A percentile compares a stretch with the other conserved stretches of the same genome.
Conservation (phyloP, 768 basidiomycete species). For the Dictyophora rubrovolvata region DNA sequence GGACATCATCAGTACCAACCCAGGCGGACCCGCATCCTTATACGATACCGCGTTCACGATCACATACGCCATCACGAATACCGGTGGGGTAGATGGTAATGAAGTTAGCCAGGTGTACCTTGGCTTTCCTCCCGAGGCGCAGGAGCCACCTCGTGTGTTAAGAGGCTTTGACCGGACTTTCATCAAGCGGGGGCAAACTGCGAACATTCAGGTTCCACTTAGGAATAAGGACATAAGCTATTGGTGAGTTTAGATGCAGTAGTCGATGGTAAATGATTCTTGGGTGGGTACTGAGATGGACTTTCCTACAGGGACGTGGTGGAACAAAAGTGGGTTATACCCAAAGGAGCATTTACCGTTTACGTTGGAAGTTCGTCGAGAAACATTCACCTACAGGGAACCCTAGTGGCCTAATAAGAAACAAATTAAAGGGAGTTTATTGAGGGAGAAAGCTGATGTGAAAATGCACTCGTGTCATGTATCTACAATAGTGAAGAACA, state of each 20-base stretch:
- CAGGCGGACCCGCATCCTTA: conserved; percentile 36
- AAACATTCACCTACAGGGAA: conserved; percentile 10
- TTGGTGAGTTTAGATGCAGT: background rate
- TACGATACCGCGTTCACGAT: conserved; percentile 52
- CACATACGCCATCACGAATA: conserved; percentile 57
- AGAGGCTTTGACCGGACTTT: conserved; percentile 56
- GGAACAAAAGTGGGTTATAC: conserved; percentile 66
- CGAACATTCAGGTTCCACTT: conserved; percentile 42
- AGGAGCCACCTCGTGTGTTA: conserved; percentile 63
- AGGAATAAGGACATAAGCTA: conserved; percentile 3
- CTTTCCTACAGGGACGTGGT: conserved; percentile 63
- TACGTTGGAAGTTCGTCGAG: conserved; percentile 36
- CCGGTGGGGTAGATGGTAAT: conserved; percentile 48
- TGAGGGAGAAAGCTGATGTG: too few species aligned
- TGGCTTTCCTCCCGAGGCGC: conserved; percentile 49
- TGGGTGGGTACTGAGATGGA: too few species aligned
- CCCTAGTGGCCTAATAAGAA: background rate
- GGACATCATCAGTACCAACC: background rate
- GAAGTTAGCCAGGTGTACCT: conserved; percentile 71
- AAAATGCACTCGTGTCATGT: background rate
- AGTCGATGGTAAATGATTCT: too few species aligned
- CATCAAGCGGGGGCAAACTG: conserved; percentile 39
- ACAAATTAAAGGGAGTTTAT: too few species aligned
- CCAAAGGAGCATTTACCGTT: conserved; percentile 50
- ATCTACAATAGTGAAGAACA: background rate